Base-by-base conservation (phyloP, 805 yeast genomes). In the Candida michaelii region DNA sequence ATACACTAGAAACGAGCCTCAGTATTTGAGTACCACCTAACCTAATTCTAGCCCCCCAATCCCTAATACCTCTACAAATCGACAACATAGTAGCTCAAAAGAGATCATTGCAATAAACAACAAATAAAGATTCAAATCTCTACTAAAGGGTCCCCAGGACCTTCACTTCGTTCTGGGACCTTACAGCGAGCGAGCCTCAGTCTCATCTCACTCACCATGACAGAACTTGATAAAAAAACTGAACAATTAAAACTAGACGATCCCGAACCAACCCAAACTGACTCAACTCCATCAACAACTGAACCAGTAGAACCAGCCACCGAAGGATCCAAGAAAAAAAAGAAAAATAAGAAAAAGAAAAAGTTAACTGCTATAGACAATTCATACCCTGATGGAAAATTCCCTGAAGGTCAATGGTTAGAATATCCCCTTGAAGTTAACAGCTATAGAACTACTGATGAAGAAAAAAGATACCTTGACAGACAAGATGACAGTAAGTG, bases 351-450 rank as follows among this genome's bases (percentile, higher is more conserved):
- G 63, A 74, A 71, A 59, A 73, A 74, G 60, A 70, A 70, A 51
- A 68, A 81, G 46, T 65, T 80, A 29, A 80, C 77, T 21, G 82
- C 84, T 27, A 82, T 93, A 43, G 78, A 81, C 16, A 69, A 74
- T 32, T 70, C 81, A 39, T 91, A 78, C 62, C 84, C 91, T 0
- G 84, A 80, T 23, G 86, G 81, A 0, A 66, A 70, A 1, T 90
- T 79, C 57, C 97, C 97, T 4, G 93, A 83, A 57, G 97, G 97
- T 40, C 84, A 88, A 66, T 85, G 89, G 83, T 68, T 71, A 61
- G 95, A 89, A 42, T 89, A 90, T 57, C 79, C 79, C 9, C 77
- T 78, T 46, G 89, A 85, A 43, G 56, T 69, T 19, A 81, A 82
- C 57, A 64, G 79, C 40, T 78, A 79, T 58, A 77, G 99, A 49